A percentile compares a stretch with the other conserved stretches of the same genome.
Evolutionary conservation across 495 filamentous ascomycete genomes (phyloP).

Genomic region (Platismatia glauca): DNA sequence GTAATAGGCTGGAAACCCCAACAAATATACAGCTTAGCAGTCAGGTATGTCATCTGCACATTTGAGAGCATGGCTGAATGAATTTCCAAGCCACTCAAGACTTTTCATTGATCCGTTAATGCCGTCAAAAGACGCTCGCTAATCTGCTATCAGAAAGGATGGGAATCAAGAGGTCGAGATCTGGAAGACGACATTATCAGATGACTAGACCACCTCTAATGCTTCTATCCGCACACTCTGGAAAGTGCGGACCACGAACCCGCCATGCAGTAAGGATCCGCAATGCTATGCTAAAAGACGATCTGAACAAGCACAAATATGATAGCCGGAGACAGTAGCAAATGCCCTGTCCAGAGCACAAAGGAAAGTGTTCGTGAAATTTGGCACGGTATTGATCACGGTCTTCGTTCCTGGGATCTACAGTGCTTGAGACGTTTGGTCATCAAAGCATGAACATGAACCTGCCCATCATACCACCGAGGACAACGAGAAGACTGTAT

Average conservation of each 20-base stretch:
- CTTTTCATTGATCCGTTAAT: constrained; percentile 10
- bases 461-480: constrained; percentile 27
- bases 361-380: neutral
- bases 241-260: neutral
- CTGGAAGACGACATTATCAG: constrained; percentile 14
- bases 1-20: neutral
- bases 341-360: neutral
- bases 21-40: neutral
- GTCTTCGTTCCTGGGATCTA: too few relatives aligned
- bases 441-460: constrained; percentile 43
- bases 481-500: constrained; percentile 23
- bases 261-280: constrained; percentile 16
- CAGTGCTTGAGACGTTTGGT: neutral
- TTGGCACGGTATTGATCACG: neutral
- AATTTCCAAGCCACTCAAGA: neutral
- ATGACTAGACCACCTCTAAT: constrained; percentile 10
- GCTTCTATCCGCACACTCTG: constrained; percentile 3
- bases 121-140: constrained; percentile 20
- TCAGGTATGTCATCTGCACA: neutral
- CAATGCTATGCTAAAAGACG: constrained; percentile 15
- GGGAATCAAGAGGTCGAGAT: constrained; percentile 13
- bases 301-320: neutral
- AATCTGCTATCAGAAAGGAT: constrained; percentile 25
- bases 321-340: neutral
- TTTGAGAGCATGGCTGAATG: neutral